Base-by-base conservation (phyloP, 2,329 filamentous ascomycete genomes). In the Phoma sp. region DNA sequence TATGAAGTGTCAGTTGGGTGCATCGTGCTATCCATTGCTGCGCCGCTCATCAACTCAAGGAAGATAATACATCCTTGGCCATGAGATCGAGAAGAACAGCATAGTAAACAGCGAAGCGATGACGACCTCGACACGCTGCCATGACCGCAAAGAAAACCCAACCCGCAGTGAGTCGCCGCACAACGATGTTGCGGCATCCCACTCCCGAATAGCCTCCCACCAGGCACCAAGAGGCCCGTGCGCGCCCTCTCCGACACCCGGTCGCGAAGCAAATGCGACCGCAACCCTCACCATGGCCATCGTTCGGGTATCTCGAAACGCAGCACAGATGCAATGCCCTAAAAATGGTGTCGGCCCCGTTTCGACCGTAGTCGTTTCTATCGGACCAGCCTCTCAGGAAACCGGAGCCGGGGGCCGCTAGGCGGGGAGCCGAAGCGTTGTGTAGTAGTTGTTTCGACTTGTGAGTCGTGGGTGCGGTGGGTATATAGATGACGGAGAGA, bases 371-470 rank as follows among this genome's bases (percentile, higher is more conserved):
- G 57, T 54, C 37, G 60, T 55, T 58, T 58, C 55, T 32, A 49
- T 50, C 63, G 64, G 63, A 43, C 31, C 47, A 61, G 62, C 51
- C 40, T 57, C 31, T 31, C 40, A 51, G 37, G 37, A 45, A 29
- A 58, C 62, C 62, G 63, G 60, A 60, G 60, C 62, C 66, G 60
- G 51, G 44, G 41, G 51, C 63, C 62, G 61, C 62, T 50, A 59
- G 57, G 70, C 64, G 71, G 71, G 70, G 71, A 74, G 57, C 71
- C 71, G 71, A 71, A 66, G 67, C 45, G 47, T 10, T 53, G 62
- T 45, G 51, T 62, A 54, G 60, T 56, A 58, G 49, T 55, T 44
- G 51, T 55, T 46, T 48, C 58, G 44, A 62, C 50, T 46, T 52
- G 47, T 46, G 55, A 51, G 58, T 51, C 44, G 50, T 38, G 55